Percentiles rank a stretch among this genome's conserved stretches.
Evolutionary conservation across 225 moss, liverwort and hornwort genomes (phyloP).

Genomic region (Pseudisothecium myosuroides): DNA sequence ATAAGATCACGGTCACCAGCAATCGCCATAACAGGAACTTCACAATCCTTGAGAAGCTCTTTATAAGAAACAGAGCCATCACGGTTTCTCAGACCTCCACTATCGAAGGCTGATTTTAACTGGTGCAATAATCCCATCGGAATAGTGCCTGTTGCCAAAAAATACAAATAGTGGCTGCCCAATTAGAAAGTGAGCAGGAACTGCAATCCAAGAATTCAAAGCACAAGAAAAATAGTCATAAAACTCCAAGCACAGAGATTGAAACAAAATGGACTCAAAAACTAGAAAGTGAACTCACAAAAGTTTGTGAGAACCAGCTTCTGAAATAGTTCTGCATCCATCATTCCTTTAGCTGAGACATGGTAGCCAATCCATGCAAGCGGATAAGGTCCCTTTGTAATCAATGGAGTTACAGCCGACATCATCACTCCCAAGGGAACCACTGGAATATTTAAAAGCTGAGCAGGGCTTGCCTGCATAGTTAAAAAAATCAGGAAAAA

Average conservation of each 20-base stretch:
- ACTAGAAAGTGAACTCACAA: constrained; percentile 25
- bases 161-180: neutral
- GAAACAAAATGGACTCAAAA: neutral
- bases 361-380: constrained; percentile 90
- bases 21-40: constrained; percentile 78
- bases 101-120: constrained; percentile 59
- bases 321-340: constrained; percentile 55
- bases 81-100: constrained; percentile 70
- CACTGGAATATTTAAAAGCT: constrained; percentile 70
- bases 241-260: neutral
- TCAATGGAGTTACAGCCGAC: constrained; percentile 67
- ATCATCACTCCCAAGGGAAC: constrained; percentile 78
- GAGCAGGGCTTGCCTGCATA: constrained; percentile 73
- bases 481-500: neutral
- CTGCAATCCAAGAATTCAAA: neutral
- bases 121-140: constrained; percentile 77
- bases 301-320: constrained; percentile 80
- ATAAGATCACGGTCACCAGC: constrained; percentile 80
- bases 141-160: constrained; percentile 51
- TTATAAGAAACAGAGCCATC: constrained; percentile 75
- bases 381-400: constrained; percentile 68
- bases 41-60: constrained; percentile 60
- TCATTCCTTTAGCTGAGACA: constrained; percentile 82
- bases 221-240: neutral
- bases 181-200: neutral